These are phyloP conservation scores for Candida ficus DNA, from an alignment of 805 yeast genomes.

Conservation along the genomic window DNA sequence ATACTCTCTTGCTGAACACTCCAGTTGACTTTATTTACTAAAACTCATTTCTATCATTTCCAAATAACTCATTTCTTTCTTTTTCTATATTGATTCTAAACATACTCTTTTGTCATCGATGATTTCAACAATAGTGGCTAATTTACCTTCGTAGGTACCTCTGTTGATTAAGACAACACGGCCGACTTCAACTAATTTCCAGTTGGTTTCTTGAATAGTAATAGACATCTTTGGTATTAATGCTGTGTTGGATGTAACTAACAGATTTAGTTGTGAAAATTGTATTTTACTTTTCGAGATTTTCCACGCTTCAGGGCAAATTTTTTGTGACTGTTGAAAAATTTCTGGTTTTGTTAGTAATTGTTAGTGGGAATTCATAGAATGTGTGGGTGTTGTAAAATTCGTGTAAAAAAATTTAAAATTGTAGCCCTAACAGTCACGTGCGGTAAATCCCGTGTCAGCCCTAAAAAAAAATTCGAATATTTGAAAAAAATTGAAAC, in stretches of 20 bases:
- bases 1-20: not conserved
- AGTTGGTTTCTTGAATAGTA: constrained; percentile 92
- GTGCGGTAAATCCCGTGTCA: no score
- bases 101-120: constrained; percentile 98
- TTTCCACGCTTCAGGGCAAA: constrained; percentile 4
- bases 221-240: constrained; percentile 47
- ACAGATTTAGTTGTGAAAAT: constrained; percentile 10
- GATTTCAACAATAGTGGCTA: constrained; percentile 97
- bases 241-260: constrained; percentile 8
- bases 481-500: no score
- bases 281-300: constrained; percentile 6
- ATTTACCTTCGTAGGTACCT: constrained; percentile 67
- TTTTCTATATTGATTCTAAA: constrained; percentile 21
- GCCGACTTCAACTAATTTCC: constrained; percentile 99
- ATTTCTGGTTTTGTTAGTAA: not conserved
- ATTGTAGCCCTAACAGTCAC: no score
- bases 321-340: constrained; percentile 2
- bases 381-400: constrained; percentile 3
- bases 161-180: constrained; percentile 93
- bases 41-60: not conserved
- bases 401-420: no score
- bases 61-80: not conserved
- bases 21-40: not conserved
- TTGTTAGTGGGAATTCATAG: not conserved
- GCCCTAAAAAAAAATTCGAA: no score